Base-by-base conservation (phyloP, 768 basidiomycete genomes). In the Lentinus brumalis region DNA sequence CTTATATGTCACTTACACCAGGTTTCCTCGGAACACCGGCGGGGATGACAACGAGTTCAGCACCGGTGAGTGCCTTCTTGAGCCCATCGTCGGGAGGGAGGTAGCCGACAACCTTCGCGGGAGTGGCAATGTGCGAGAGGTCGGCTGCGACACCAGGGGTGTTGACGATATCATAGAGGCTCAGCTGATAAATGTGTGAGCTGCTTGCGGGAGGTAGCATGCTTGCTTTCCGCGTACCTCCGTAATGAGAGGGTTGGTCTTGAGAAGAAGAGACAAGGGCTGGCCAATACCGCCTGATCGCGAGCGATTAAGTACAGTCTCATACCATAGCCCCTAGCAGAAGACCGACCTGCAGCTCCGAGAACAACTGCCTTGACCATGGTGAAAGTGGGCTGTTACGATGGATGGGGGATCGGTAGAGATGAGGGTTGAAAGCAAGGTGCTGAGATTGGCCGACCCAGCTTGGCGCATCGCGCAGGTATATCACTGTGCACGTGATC, bases 91-190 rank as follows among this genome's bases (percentile, higher is more conserved):
- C 81, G 40, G 88, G 81, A 61, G 88, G 83, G 16, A 94, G 83
- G 73, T 81, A 90, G n/a, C 94, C 95, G 61, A 83, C 80, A 31
- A 94, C 88, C 75, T 90, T 89, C 45, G 94, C 87, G 11, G 89
- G 86, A 40, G 95, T 96, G 54, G 91, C 82, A 76, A 98, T 96
- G 75, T 98, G 96, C 58, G 91, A 89, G 60, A 98, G 81, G 79
- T 99, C 96, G 60, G 88, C 92, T 39, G 95, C 94, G 64, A 99
- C 96, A 71, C 96, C 96, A 15, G 94, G 94, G n/a, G 95, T 91
- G 76, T 94, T 92, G 70, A 96, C 94, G 77, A 98, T 96, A 93
- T 98, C 96, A 74, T 83, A 98, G 61, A 98, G 86, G 54, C 86
- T 79, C 53, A 98, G 89, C 89, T 95, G 69, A 18, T 54, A 31